phyloP scores from a whole-genome alignment of 116 monocot genomes.

The Cymodocea nodosa region DNA sequence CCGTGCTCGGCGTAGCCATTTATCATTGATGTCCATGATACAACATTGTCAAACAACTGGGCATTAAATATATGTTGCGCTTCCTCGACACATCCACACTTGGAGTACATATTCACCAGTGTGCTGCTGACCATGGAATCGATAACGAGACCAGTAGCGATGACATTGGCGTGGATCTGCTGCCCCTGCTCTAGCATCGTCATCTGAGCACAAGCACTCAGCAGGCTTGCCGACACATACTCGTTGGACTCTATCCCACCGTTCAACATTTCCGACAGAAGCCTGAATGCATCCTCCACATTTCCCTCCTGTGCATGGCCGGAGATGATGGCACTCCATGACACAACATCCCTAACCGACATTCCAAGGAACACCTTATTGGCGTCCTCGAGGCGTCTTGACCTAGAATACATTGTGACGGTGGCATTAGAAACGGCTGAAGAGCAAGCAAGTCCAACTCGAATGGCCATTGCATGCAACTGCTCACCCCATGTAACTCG shows the following conservation, averaged over 20 bases:
- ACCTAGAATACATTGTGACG: slow-evolving; percentile 55
- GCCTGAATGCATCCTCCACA: slow-evolving; percentile 28
- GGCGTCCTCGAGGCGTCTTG: slow-evolving; percentile 26
- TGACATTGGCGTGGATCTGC: slow-evolving; percentile 42
- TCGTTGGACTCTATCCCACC: slow-evolving; percentile 34
- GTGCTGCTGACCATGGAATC: slow-evolving; percentile 48
- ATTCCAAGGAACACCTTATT: slow-evolving; percentile 33
- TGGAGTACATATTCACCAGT: slow-evolving; percentile 71
- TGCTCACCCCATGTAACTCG: slow-evolving; percentile 34
- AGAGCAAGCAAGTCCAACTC: slow-evolving; percentile 20
- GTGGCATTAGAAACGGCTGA: slow-evolving; percentile 50
- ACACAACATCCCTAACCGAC: slow-evolving; percentile 38
- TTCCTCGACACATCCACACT: slow-evolving; percentile 51
- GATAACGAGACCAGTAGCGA: slow-evolving; percentile 27
- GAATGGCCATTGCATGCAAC: slow-evolving; percentile 36
- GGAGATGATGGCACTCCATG: slow-evolving; percentile 75
- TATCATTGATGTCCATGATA: slow-evolving; percentile 93
- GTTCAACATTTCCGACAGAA: slow-evolving; percentile 38
- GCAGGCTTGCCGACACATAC: slow-evolving; percentile 46
- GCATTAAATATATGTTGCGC: slow-evolving; percentile 27
- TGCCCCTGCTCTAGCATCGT: slow-evolving; percentile 47
- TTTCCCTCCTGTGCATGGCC: slow-evolving; percentile 43
- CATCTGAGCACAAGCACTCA: slow-evolving; percentile 47
- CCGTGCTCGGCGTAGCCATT: slow-evolving; percentile 82
- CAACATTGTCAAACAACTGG: slow-evolving; percentile 18